Percentiles rank a stretch among this genome's conserved stretches.
phyloP scores from a whole-genome alignment of 2,329 filamentous ascomycete genomes.

The Curvularia sp. region DNA sequence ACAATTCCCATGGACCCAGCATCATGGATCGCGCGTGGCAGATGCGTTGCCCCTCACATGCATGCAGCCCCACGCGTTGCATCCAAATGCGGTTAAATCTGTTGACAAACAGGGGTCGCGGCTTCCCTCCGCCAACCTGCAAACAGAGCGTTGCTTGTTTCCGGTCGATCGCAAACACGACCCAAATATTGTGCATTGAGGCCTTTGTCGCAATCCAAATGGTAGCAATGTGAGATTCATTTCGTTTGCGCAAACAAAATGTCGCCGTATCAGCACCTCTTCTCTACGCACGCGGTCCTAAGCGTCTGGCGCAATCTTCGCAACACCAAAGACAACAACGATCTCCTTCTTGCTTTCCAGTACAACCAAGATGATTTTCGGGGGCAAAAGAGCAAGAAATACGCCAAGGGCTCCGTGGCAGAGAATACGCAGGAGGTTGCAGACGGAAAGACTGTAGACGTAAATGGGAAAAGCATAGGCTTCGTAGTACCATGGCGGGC shows the following conservation, averaged over 20 bases:
- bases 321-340: conserved; percentile 39
- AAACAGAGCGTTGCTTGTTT: conserved; percentile 11
- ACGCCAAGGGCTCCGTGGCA: conserved; percentile 22
- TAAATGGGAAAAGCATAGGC: conserved; percentile 41
- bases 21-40: conserved; percentile 1
- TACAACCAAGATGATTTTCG: conserved; percentile 40
- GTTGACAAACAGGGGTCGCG: conserved; percentile 17
- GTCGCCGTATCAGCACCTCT: conserved; percentile 45
- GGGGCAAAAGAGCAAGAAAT: conserved; percentile 25
- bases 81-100: conserved; percentile 14
- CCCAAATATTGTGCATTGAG: not conserved
- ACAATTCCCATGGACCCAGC: conserved; percentile 1
- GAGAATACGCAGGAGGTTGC: conserved; percentile 31
- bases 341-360: conserved; percentile 44
- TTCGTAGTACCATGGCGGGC: conserved; percentile 48
- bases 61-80: conserved; percentile 22
- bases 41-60: conserved; percentile 21
- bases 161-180: conserved; percentile 2
- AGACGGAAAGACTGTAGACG: conserved; percentile 29
- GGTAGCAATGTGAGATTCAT: conserved; percentile 25
- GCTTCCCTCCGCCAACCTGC: conserved; percentile 10
- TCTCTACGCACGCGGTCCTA: conserved; percentile 43
- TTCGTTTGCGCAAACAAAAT: conserved; percentile 22
- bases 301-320: conserved; percentile 47
- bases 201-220: not conserved